These are phyloP conservation scores for Corinectria fuckeliana DNA, from an alignment of 2,329 filamentous ascomycete genomes.

Conservation along the genomic window DNA sequence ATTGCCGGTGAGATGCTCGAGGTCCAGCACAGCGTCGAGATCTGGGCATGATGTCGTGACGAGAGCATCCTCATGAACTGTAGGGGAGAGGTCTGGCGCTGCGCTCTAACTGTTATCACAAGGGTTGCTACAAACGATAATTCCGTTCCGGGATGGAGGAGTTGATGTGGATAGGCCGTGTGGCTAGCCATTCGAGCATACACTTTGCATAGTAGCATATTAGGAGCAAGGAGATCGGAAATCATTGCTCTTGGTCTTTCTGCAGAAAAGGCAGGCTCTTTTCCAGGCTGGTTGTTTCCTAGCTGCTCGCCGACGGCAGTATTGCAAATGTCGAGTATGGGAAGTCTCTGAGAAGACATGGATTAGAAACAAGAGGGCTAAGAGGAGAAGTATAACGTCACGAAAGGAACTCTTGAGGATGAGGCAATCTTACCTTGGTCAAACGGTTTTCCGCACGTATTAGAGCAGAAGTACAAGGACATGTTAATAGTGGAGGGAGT, in stretches of 20 bases:
- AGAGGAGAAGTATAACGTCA: too few relatives aligned
- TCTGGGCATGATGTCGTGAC: background rate
- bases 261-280: slow-evolving; percentile 1
- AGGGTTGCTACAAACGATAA: background rate
- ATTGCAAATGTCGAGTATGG: background rate
- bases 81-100: background rate
- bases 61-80: background rate
- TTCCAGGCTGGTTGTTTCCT: background rate
- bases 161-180: background rate
- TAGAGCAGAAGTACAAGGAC: too few relatives aligned
- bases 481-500: background rate
- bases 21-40: background rate
- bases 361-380: background rate
- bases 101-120: background rate
- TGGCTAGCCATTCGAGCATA: background rate
- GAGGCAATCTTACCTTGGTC: too few relatives aligned
- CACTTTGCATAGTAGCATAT: background rate
- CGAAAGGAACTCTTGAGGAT: too few relatives aligned
- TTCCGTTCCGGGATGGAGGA: too few relatives aligned
- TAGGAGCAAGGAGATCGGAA: background rate
- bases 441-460: too few relatives aligned
- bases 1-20: background rate
- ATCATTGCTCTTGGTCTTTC: slow-evolving; percentile 7
- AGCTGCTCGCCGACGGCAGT: background rate
- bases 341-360: background rate